Conservation (phyloP, 306 rosid species). For the Begonia peltatifolia region DNA sequence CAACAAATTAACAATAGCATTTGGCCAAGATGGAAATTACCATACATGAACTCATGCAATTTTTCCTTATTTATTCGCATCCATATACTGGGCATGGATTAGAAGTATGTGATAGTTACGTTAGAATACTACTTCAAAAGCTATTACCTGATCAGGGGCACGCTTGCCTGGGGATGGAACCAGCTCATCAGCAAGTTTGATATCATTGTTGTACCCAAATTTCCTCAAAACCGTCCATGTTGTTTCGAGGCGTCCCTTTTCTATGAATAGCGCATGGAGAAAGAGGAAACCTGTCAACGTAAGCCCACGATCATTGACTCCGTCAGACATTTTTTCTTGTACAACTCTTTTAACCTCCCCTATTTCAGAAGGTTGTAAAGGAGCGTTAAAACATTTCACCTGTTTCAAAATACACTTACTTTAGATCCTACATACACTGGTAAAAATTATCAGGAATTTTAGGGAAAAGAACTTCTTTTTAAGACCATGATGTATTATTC, state of each 20-base stretch:
- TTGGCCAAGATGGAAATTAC: too few relatives aligned
- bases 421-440: not conserved
- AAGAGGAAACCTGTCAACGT: conserved; percentile 94
- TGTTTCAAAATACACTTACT: conserved; percentile 15
- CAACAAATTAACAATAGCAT: too few relatives aligned
- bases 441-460: too few relatives aligned
- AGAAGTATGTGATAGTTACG: too few relatives aligned
- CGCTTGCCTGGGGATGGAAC: conserved; percentile 51
- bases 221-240: conserved; percentile 97
- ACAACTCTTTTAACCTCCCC: conserved; percentile 84
- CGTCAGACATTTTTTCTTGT: conserved; percentile 83
- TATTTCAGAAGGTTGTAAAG: conserved; percentile 90
- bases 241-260: conserved; percentile 93
- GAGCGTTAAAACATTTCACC: conserved; percentile 98
- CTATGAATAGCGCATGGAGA: conserved; percentile 94
- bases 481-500: too few relatives aligned
- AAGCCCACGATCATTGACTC: conserved; percentile 96
- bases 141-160: conserved; percentile 75
- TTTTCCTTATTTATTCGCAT: too few relatives aligned
- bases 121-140: too few relatives aligned
- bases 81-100: too few relatives aligned
- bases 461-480: too few relatives aligned
- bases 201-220: conserved; percentile 90
- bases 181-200: conserved; percentile 71
- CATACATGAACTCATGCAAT: too few relatives aligned